Conservation (phyloP, 306 rosid genomes). For the Trifolium dubium region DNA sequence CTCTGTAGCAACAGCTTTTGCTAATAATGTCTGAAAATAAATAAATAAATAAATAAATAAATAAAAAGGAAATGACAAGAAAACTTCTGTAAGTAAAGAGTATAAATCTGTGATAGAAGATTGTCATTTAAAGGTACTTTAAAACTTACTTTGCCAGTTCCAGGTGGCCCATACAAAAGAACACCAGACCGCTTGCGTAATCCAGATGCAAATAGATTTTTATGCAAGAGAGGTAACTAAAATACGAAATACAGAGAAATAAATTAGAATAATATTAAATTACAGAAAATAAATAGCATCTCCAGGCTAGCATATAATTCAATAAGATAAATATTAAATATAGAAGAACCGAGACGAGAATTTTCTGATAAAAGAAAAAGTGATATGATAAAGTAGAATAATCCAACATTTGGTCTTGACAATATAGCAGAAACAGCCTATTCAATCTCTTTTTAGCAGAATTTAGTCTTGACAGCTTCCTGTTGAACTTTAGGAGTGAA, state of each 20-base stretch:
- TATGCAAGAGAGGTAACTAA: slow-evolving; percentile 93
- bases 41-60: slow-evolving; percentile 7
- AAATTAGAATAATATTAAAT: not conserved
- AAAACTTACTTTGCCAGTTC: slow-evolving; percentile 89
- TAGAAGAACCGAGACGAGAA: slow-evolving; percentile 17
- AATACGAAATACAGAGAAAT: slow-evolving; percentile 35
- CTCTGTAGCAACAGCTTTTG: slow-evolving; percentile 98
- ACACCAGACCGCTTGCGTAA: slow-evolving; percentile 94
- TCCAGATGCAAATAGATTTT: slow-evolving; percentile 92
- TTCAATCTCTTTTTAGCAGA: slow-evolving; percentile 29
- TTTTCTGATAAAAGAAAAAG: slow-evolving; percentile 9
- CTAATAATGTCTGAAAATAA: slow-evolving; percentile 74
- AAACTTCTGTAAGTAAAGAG: slow-evolving; percentile 14
- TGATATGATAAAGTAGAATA: slow-evolving; percentile 18
- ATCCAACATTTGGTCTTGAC: not conserved
- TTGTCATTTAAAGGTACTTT: slow-evolving; percentile 30
- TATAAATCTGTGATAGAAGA: slow-evolving; percentile 11
- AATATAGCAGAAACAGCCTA: slow-evolving; percentile 20
- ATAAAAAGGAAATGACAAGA: not conserved
- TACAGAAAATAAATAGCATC: slow-evolving; percentile 5
- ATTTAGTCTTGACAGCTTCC: slow-evolving; percentile 16
- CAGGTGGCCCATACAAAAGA: slow-evolving; percentile 94
- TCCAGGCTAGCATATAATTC: slow-evolving; percentile 31
- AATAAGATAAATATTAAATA: slow-evolving; percentile 30
- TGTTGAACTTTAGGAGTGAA: slow-evolving; percentile 13